Evolutionary conservation across 352 stramenopile species (phyloP).

Genomic region (Pythium utonaiense): DNA sequence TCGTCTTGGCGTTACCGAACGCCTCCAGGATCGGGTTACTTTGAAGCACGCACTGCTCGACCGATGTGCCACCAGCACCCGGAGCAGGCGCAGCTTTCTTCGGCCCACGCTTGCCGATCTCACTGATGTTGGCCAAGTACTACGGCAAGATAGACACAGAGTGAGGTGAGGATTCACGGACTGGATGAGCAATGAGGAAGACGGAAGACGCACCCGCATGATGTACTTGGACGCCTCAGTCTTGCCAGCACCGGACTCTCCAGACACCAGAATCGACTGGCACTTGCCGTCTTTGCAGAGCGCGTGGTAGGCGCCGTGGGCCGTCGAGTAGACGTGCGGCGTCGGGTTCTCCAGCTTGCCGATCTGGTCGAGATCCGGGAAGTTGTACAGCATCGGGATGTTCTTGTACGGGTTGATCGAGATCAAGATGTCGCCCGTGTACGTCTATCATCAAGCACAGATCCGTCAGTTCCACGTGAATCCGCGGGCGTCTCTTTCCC

Average conservation of each 20-base stretch:
- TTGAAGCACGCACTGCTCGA: conserved; percentile 90
- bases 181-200: too few relatives aligned
- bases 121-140: conserved; percentile 89
- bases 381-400: conserved; percentile 90
- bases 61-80: conserved; percentile 47
- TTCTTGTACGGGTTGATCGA: conserved; percentile 97
- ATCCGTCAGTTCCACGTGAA: not conserved
- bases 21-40: conserved; percentile 92
- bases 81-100: conserved; percentile 59
- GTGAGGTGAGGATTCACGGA: too few relatives aligned
- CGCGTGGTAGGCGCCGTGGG: conserved; percentile 79
- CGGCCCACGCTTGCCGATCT: conserved; percentile 76
- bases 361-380: conserved; percentile 85
- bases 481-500: not conserved
- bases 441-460: conserved; percentile 56
- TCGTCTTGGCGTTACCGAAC: conserved; percentile 93
- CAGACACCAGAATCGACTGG: conserved; percentile 86
- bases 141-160: not conserved
- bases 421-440: conserved; percentile 94
- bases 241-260: conserved; percentile 85
- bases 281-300: conserved; percentile 75
- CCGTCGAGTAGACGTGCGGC: conserved; percentile 84
- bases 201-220: conserved; percentile 55
- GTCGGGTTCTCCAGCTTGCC: conserved; percentile 83
- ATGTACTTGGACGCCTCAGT: conserved; percentile 91